A percentile compares a stretch with the other conserved stretches of the same genome.
phyloP scores from a whole-genome alignment of 345 rosid genomes.

The Excoecaria agallocha region DNA sequence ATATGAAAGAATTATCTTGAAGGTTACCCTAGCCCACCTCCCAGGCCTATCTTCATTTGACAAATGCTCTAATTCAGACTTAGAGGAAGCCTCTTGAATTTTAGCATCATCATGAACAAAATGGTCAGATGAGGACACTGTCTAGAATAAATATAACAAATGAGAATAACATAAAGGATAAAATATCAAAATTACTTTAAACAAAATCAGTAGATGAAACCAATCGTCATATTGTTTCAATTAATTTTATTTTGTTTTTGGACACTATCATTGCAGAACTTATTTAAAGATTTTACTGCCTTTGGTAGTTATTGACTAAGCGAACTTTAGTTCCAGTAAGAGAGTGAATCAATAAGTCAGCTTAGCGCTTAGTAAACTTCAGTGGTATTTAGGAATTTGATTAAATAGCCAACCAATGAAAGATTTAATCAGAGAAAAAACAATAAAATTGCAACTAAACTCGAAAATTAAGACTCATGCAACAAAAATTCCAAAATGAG shows the following conservation, averaged over 20 bases:
- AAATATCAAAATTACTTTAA: background rate
- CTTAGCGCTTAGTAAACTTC: too few relatives aligned
- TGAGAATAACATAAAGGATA: background rate
- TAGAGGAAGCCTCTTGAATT: slow-evolving; percentile 20
- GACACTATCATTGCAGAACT: background rate
- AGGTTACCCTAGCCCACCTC: slow-evolving; percentile 78
- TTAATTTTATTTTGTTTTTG: too few relatives aligned
- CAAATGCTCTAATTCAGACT: slow-evolving; percentile 32
- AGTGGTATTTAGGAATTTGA: too few relatives aligned
- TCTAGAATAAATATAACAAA: slow-evolving; percentile 9
- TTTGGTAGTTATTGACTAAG: too few relatives aligned
- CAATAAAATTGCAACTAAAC: background rate
- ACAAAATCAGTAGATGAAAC: background rate
- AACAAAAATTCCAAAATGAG: background rate
- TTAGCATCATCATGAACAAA: slow-evolving; percentile 32
- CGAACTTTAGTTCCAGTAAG: too few relatives aligned
- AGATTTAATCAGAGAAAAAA: background rate
- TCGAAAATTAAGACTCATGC: background rate
- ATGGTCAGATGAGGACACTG: slow-evolving; percentile 36
- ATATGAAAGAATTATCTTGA: slow-evolving; percentile 76
- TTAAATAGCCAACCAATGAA: too few relatives aligned
- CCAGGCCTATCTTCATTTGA: slow-evolving; percentile 45
- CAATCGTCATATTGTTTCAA: background rate
- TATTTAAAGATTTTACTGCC: too few relatives aligned
- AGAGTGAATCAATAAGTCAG: too few relatives aligned